Evolutionary conservation across 176 grass and related monocot species (phyloP), one percentile per base, ranked within the genome.

Genomic region (Oryza glumipatula): DNA sequence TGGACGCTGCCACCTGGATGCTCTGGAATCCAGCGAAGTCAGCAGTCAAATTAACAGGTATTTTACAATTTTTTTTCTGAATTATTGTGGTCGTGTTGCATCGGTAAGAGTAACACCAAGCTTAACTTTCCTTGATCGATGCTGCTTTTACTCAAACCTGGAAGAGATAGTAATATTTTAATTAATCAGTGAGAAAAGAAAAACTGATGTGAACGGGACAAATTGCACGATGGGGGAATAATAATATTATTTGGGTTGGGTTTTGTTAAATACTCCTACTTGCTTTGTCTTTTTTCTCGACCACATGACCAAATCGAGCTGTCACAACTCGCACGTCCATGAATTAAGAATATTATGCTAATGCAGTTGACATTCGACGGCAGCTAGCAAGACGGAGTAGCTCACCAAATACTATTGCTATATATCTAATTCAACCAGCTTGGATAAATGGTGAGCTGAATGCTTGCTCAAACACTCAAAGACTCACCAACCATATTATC

Each of bases 131-230:
- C 9, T 32, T 9, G 45, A 73, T 75, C 47, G 74, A 14, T 13
- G 51, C 60, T 65, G 76, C 76, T 78, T 46, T 48, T 41, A 4
- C 61, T 84, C 28, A 84, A 7, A 5, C 46, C 63, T 38, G n/a
- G 32, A 65, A 28, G 44, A 7, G 13, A 49, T 10, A 8, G 39
- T 41, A 44, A 13, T 32, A 19, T 51, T 30, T 32, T 30, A 73
- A 9, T 22, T 23, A 46, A 30, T 3, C 23, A 10, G 24, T 10
- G 24, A 56, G 30, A 63, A 63, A 46, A 58, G 6, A 32, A 63
- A 63, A 33, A 52, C 60, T 1, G 72, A 45, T 75, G 79, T 82
- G 79, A 87, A 87, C 86, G 73, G 65, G 78, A 71, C 79, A 71
- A 35, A 41, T 17, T 49, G 52, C 65, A 49, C 79, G 73, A 36